Evolutionary conservation across 169 alveolate species (phyloP), one percentile per base, ranked within the genome.

Genomic region (Eimeria acervulina): DNA sequence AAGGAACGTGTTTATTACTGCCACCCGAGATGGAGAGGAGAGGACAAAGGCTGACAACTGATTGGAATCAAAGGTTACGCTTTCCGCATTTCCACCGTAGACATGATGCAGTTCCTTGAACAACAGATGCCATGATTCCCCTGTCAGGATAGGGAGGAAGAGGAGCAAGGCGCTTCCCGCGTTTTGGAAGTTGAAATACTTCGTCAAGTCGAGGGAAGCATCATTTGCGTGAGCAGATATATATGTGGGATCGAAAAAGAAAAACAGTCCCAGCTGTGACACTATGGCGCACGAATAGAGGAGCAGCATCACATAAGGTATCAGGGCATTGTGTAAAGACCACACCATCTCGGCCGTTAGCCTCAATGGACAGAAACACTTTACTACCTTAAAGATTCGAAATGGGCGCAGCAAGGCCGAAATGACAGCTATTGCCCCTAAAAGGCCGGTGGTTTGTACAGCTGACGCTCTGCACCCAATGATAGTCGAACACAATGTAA

Each of bases 201-300:
- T 63, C 68, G 96, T 94, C 44, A 94, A 47, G 40, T 23, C 47
- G 19, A 84, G 81, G 31, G 76, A 7, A 38, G 28, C 31, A 6
- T 17, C 74, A 17, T 42, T 31, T 55, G 63, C 72, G 28, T 38
- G 93, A 13, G 5, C 33, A 21, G 89, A 47, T 33, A 2, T 28
- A 66, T 94, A 94, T n/a, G 83, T 68, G 51, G 96, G 90, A n/a
- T 94, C 96, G 81, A 47, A 68, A 42, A 94, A 94, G 31, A 81
- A 72, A 28, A 66, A 74, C 76, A 83, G 59, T 36, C 94, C 94
- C 26, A 94, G 66, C 59, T 74, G 83, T 21, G 94, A 68, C 74
- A 94, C 63, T 61, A 84, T 68, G 52, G 33, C 83, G 66, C 84
- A 87, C 6, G 63, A 87, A 83, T 66, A 94, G 51, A 94, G 17